Percentiles rank a stretch among this genome's conserved stretches.
Evolutionary conservation across 768 basidiomycete species (phyloP).

Genomic region (Xerocomellus amylosporus): DNA sequence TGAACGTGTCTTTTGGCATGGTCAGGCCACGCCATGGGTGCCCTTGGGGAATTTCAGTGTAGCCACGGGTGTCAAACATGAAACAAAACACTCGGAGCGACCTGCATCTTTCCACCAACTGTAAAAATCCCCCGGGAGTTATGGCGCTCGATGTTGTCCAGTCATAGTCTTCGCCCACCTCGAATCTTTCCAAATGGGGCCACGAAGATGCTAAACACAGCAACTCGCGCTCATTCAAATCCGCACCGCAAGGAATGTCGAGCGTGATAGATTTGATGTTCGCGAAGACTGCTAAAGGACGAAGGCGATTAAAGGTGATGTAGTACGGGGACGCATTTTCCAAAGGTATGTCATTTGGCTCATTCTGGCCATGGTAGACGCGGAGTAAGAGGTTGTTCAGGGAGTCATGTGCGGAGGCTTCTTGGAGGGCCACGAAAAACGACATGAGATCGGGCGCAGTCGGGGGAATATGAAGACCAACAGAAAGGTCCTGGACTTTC

Average conservation of each 20-base stretch:
- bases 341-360: neutral
- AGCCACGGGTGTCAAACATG: conserved; percentile 8
- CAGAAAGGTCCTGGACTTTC: neutral
- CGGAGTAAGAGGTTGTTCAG: neutral
- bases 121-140: conserved; percentile 10
- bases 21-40: conserved; percentile 12
- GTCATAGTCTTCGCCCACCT: neutral
- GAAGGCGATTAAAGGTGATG: conserved; percentile 1
- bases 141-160: conserved; percentile 7
- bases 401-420: neutral
- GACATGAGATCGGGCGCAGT: neutral
- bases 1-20: neutral
- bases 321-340: neutral
- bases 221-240: conserved; percentile 7
- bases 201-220: conserved; percentile 15
- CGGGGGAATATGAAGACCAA: neutral
- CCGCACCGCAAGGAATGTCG: neutral
- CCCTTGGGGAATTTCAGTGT: conserved; percentile 2
- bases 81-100: conserved; percentile 5
- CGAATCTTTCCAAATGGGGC: conserved; percentile 2
- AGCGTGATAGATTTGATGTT: conserved; percentile 7
- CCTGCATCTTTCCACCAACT: conserved; percentile 12
- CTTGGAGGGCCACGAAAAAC: conserved; percentile 3
- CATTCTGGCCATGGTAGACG: neutral
- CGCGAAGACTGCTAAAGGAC: conserved; percentile 1